Conservation (phyloP, 345 rosid genomes). For the Bruguiera gymnorhiza region DNA sequence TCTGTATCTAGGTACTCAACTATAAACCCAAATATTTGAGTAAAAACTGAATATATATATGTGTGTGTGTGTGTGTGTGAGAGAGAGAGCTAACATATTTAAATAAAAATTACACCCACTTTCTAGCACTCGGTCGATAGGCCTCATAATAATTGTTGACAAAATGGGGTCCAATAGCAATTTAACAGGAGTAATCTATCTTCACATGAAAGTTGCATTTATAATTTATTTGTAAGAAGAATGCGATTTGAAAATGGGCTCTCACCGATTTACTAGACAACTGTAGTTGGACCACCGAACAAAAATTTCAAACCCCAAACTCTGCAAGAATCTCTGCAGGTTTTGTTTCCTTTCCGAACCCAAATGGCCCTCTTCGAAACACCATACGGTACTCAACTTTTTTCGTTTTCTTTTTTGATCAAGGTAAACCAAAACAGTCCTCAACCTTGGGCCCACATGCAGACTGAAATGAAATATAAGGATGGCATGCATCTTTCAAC, state of each 20-base stretch:
- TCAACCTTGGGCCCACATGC: slow-evolving; percentile 19
- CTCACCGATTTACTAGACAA: slow-evolving; percentile 17
- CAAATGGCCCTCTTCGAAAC: slow-evolving; percentile 13
- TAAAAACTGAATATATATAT: too few relatives aligned
- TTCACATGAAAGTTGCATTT: too few relatives aligned
- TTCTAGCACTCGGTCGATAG: too few relatives aligned
- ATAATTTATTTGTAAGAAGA: too few relatives aligned
- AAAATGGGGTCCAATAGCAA: too few relatives aligned
- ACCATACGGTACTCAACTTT: neutral
- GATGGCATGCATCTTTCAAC: neutral
- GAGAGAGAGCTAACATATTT: too few relatives aligned
- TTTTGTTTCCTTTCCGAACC: slow-evolving; percentile 18
- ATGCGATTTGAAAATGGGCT: neutral
- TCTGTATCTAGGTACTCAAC: too few relatives aligned
- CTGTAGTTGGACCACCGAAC: slow-evolving; percentile 32
- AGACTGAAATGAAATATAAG: slow-evolving; percentile 2
- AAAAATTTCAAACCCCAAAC: slow-evolving; percentile 1
- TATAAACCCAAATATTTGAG: too few relatives aligned
- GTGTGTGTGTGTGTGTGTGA: too few relatives aligned
- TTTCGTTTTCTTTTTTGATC: neutral
- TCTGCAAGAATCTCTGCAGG: slow-evolving; percentile 50
- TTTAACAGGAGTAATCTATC: too few relatives aligned
- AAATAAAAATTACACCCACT: too few relatives aligned
- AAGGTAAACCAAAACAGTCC: neutral
- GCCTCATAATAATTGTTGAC: too few relatives aligned